phyloP scores from a whole-genome alignment of 352 stramenopile species.

The Phytophthora brassicae region DNA sequence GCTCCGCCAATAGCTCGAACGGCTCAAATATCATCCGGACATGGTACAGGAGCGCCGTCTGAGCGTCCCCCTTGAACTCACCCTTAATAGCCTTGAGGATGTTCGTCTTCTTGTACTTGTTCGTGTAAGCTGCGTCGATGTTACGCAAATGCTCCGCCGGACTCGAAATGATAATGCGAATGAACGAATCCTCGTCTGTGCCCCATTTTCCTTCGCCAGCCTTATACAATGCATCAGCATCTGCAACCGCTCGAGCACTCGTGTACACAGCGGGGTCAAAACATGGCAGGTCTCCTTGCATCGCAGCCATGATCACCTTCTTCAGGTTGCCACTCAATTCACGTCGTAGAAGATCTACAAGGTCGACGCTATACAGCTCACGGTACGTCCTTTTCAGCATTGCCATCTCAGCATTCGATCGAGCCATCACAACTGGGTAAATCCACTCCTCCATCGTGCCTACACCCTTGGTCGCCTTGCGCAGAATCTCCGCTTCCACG shows the following conservation, averaged over 20 bases:
- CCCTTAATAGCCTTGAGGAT: slow-evolving; percentile 58
- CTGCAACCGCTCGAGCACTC: slow-evolving; percentile 38
- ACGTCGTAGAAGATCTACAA: slow-evolving; percentile 41
- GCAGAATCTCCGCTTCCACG: slow-evolving; percentile 50
- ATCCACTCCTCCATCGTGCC: slow-evolving; percentile 58
- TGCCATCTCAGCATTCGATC: slow-evolving; percentile 44
- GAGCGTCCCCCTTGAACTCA: slow-evolving; percentile 54
- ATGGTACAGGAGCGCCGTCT: slow-evolving; percentile 44
- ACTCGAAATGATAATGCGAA: slow-evolving; percentile 42
- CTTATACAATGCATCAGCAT: slow-evolving; percentile 55
- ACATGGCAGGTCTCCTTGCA: slow-evolving; percentile 38
- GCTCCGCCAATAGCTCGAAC: slow-evolving; percentile 48
- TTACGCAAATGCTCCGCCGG: slow-evolving; percentile 46
- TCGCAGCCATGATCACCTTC: slow-evolving; percentile 51
- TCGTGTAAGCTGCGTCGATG: slow-evolving; percentile 47
- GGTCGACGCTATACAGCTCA: slow-evolving; percentile 45
- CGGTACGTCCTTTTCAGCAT: slow-evolving; percentile 74
- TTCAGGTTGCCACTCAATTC: slow-evolving; percentile 56
- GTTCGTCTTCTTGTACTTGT: slow-evolving; percentile 64
- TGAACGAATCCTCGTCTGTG: slow-evolving; percentile 66
- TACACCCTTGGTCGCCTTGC: slow-evolving; percentile 23
- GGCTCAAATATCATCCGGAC: slow-evolving; percentile 56
- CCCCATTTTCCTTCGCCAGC: slow-evolving; percentile 61
- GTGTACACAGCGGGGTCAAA: slow-evolving; percentile 60
- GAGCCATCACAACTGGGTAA: slow-evolving; percentile 49